Base-by-base conservation (phyloP, 2,329 filamentous ascomycete genomes). In the Zymoseptoria passerinii region DNA sequence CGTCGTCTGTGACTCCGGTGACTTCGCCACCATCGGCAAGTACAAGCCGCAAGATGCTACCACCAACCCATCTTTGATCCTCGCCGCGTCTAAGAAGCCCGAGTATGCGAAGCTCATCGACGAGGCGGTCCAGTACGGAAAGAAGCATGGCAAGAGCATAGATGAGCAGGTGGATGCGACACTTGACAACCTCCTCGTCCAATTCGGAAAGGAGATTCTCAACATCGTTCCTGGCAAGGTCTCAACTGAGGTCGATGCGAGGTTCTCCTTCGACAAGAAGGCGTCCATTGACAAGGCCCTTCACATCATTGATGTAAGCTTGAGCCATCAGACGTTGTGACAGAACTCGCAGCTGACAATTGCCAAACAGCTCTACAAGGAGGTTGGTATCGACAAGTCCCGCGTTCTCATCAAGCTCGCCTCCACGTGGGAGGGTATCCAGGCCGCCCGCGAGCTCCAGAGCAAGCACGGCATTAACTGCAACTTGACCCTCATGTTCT, bases 41-140 rank as follows among this genome's bases (percentile, higher is more conserved):
- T 99, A 99, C 87, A 95, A 96, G 86, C 94, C 94, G 66, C 92
- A 99, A 83, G 94, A 99, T 89, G 94, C 94, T 74, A 99, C 94
- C 77, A 99, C 94, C 81, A 99, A 99, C 86, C 94, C 94, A 61
- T 97, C 94, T 65, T 84, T 99, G 76, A 97, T 99, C 78, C 88
- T 99, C 75, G 92, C 92, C 68, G 94, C 94, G 65, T 92, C 94
- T 75, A 97, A 99, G 85, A 67, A 66, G 62, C 63, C 65, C 29
- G 66, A 68, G 55, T 68, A 67, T 57, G 61, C 63, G 19, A 65
- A 65, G 60, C 66, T 68, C 56, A 65, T 68, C 55, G 61, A 63
- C 60, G 61, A 64, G 51, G 66, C 63, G 69, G 82, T 96, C 68
- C 82, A 81, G 65, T 92, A 90, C 78, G 92, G 89, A 78, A 97